phyloP scores from a whole-genome alignment of 2,329 filamentous ascomycete genomes.

The Diaporthe australafricana region DNA sequence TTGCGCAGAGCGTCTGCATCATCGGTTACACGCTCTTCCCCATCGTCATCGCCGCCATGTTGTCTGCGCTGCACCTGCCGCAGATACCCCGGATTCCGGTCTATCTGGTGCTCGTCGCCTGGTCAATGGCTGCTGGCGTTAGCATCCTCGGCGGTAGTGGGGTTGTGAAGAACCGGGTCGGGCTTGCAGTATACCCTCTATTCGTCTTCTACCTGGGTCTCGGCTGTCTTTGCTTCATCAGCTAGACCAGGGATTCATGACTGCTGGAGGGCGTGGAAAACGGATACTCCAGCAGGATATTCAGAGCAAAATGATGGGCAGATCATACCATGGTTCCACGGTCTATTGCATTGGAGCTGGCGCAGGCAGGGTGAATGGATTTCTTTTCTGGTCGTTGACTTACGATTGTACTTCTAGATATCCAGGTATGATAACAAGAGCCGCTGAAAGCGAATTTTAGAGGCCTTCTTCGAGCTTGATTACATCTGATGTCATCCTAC shows the following conservation, averaged over 20 bases:
- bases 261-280: background rate
- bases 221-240: constrained; percentile 97
- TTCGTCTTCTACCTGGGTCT: constrained; percentile 95
- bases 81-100: constrained; percentile 89
- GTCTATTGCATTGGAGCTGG: constrained; percentile 35
- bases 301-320: background rate
- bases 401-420: constrained; percentile 33
- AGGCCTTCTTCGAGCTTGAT: background rate
- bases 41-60: constrained; percentile 89
- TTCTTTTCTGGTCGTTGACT: constrained; percentile 12
- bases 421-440: constrained; percentile 27
- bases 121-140: constrained; percentile 94
- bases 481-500: background rate
- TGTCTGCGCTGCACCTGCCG: constrained; percentile 85
- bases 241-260: constrained; percentile 61
- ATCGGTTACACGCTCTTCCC: constrained; percentile 99
- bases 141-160: constrained; percentile 96
- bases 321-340: constrained; percentile 22
- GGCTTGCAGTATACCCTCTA: constrained; percentile 92
- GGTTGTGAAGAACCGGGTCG: constrained; percentile 93
- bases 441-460: constrained; percentile 11
- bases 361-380: constrained; percentile 32
- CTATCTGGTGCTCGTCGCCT: constrained; percentile 87
- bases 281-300: background rate
- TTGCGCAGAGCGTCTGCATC: constrained; percentile 97